Evolutionary conservation across 2,329 filamentous ascomycete species (phyloP).

Genomic region (Trichoderma guizhouense): DNA sequence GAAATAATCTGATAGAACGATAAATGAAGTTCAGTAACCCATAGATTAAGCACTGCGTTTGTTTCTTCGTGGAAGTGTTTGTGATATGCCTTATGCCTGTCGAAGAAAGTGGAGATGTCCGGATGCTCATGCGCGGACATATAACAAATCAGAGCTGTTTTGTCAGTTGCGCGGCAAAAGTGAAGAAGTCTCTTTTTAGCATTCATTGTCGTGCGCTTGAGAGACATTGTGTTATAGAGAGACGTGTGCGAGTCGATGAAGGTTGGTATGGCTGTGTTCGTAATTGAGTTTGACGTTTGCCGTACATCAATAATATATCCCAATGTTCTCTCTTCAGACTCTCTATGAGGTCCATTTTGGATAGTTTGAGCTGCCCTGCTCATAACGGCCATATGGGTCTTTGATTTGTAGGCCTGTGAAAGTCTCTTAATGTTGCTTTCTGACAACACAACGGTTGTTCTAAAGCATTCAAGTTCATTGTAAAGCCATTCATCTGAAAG

Average conservation of each 20-base stretch:
- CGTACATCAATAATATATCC: too few relatives aligned
- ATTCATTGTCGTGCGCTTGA: too few relatives aligned
- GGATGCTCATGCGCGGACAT: too few relatives aligned
- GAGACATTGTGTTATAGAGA: accelerated
- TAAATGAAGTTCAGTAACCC: background rate
- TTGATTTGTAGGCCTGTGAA: too few relatives aligned
- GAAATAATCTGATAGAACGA: background rate
- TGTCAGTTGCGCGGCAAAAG: background rate
- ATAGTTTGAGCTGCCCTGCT: too few relatives aligned
- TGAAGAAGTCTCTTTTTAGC: background rate
- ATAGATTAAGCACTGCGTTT: background rate
- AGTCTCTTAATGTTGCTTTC: too few relatives aligned
- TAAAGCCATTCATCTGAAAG: background rate
- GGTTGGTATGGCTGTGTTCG: too few relatives aligned
- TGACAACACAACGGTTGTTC: too few relatives aligned
- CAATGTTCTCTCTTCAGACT: too few relatives aligned
- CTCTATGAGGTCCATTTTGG: too few relatives aligned
- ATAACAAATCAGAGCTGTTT: background rate
- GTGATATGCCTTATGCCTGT: background rate
- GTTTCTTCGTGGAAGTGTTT: background rate
- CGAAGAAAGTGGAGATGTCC: background rate
- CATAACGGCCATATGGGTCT: too few relatives aligned
- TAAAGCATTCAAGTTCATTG: background rate
- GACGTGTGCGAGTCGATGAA: accelerated
- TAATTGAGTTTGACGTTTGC: too few relatives aligned